Evolutionary conservation across 1,139 yeast species (phyloP).

Genomic region (Debaryomyces sp.): DNA sequence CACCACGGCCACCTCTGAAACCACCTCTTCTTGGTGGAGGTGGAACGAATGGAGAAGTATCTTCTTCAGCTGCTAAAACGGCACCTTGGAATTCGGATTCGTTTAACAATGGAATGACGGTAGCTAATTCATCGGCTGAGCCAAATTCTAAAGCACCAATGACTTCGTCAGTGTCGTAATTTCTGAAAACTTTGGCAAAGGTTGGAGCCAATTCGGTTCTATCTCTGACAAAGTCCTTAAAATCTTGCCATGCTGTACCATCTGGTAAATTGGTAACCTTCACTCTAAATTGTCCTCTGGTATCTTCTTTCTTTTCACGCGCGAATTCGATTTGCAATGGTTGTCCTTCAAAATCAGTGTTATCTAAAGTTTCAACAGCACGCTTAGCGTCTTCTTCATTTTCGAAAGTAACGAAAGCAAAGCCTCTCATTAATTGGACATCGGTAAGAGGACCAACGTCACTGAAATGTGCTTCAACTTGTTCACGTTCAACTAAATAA

Average conservation of each 20-base stretch:
- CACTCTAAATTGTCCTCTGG: conserved; percentile 74
- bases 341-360: conserved; percentile 61
- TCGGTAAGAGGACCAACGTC: conserved; percentile 67
- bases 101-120: conserved; percentile 68
- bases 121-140: conserved; percentile 71
- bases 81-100: conserved; percentile 74
- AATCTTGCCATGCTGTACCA: conserved; percentile 82
- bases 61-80: conserved; percentile 71
- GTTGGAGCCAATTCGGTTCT: conserved; percentile 66
- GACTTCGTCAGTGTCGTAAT: conserved; percentile 60
- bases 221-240: conserved; percentile 78
- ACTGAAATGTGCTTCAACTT: conserved; percentile 67
- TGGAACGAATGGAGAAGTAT: conserved; percentile 76
- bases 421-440: conserved; percentile 72
- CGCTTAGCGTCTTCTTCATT: conserved; percentile 63
- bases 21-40: conserved; percentile 61
- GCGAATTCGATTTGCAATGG: conserved; percentile 70
- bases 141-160: conserved; percentile 80
- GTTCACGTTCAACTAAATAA: conserved; percentile 48
- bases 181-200: conserved; percentile 71
- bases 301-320: conserved; percentile 58
- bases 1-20: conserved; percentile 48
- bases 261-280: conserved; percentile 71
- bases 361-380: conserved; percentile 66
- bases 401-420: conserved; percentile 75